Conservation (phyloP, 257 asterid genomes). For the Eustoma russellianum region DNA sequence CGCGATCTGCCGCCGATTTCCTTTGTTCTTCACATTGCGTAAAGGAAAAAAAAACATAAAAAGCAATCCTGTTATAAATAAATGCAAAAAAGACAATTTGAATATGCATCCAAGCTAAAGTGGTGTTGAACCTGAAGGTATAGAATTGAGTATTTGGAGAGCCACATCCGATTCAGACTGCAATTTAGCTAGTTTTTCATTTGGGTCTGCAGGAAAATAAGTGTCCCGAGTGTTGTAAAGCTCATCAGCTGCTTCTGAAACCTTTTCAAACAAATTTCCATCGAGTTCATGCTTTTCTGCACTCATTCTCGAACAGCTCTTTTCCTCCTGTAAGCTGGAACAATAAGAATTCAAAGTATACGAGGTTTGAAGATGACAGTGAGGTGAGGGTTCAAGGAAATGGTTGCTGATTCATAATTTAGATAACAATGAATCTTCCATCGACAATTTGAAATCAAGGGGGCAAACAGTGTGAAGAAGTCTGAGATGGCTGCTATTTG, state of each 20-base stretch:
- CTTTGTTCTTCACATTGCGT: constrained; percentile 51
- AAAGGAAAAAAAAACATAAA: neutral
- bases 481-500: too few relatives aligned
- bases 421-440: too few relatives aligned
- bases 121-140: constrained; percentile 46
- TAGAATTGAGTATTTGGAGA: constrained; percentile 38
- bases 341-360: neutral
- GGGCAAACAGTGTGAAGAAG: too few relatives aligned
- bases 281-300: constrained; percentile 20
- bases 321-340: too few relatives aligned
- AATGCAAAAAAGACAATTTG: neutral
- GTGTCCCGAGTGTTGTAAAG: constrained; percentile 53
- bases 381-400: neutral
- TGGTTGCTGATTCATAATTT: too few relatives aligned
- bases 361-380: neutral
- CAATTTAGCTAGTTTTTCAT: constrained; percentile 46
- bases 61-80: neutral
- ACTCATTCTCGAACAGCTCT: constrained; percentile 19
- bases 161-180: constrained; percentile 32
- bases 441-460: too few relatives aligned
- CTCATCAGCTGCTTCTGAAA: constrained; percentile 38
- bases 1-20: constrained; percentile 59
- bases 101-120: neutral
- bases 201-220: constrained; percentile 47
- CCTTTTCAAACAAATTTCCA: constrained; percentile 48